A percentile compares a stretch with the other conserved stretches of the same genome.
These are phyloP conservation scores for Pleurotus eryngii DNA, from an alignment of 768 basidiomycete species.

Conservation along the genomic window DNA sequence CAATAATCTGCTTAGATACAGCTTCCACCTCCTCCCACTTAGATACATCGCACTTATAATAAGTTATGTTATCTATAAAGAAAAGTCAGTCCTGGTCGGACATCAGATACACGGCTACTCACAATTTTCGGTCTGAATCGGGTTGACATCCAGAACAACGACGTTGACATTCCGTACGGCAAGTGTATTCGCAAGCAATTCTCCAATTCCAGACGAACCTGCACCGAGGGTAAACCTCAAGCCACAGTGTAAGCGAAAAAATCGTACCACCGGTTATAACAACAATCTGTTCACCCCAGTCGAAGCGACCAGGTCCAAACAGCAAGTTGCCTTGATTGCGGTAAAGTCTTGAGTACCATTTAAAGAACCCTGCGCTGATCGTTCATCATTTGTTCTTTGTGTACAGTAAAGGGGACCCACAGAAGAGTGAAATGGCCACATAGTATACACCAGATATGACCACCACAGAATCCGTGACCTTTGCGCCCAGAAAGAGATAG, in stretches of 20 bases:
- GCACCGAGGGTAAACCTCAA: not conserved
- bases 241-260: not conserved
- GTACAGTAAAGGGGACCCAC: constrained; percentile 41
- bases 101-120: constrained; percentile 17
- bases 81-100: not conserved
- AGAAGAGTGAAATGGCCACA: constrained; percentile 56
- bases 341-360: constrained; percentile 70
- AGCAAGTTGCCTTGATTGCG: constrained; percentile 70
- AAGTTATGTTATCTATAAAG: constrained; percentile 67
- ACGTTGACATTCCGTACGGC: constrained; percentile 80
- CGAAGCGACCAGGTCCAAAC: constrained; percentile 55
- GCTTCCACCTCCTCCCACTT: constrained; percentile 82
- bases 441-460: constrained; percentile 52
- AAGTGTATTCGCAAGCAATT: constrained; percentile 82
- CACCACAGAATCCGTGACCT: constrained; percentile 48
- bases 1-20: constrained; percentile 66
- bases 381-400: too few species aligned
- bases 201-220: constrained; percentile 91
- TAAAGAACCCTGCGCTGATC: constrained; percentile 51
- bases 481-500: constrained; percentile 67
- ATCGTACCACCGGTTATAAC: constrained; percentile 81
- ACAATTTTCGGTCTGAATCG: constrained; percentile 77
- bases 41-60: constrained; percentile 90
- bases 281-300: constrained; percentile 90
- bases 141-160: constrained; percentile 82